Percentiles rank a stretch among this genome's conserved stretches.
Conservation (phyloP, 495 filamentous ascomycete species). For the Stereocaulon alpinum region DNA sequence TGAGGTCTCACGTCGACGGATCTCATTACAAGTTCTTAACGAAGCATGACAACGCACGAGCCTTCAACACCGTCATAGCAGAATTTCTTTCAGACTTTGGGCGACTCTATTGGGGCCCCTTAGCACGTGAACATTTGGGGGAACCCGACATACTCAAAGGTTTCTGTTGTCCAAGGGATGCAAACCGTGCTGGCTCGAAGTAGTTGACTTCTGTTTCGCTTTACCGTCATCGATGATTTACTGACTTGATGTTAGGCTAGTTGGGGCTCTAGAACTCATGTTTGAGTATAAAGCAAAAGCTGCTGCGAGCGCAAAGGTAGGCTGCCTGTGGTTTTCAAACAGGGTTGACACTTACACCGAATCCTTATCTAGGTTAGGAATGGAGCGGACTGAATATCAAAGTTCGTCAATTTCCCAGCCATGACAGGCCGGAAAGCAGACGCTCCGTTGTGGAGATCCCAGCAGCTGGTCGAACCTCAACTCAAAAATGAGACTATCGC, state of each 20-base stretch:
- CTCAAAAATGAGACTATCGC: too few relatives aligned
- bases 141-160: neutral
- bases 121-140: neutral
- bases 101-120: neutral
- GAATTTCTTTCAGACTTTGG: slow-evolving; percentile 5
- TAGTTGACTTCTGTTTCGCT: neutral
- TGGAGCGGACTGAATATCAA: neutral
- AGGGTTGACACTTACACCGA: too few relatives aligned
- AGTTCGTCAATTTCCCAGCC: neutral
- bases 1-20: neutral
- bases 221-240: neutral
- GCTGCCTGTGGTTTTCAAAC: too few relatives aligned
- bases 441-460: too few relatives aligned
- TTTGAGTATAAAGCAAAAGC: neutral
- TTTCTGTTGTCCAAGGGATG: slow-evolving; percentile 7
- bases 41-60: neutral
- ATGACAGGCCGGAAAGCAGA: neutral
- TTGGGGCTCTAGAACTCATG: neutral
- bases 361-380: neutral
- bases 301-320: neutral
- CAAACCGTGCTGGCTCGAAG: neutral
- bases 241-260: neutral
- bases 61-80: slow-evolving; percentile 1
- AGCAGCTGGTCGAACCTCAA: too few relatives aligned
- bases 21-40: neutral